Base-by-base conservation (phyloP, 257 asterid species). In the Solanum ossicruentum region DNA sequence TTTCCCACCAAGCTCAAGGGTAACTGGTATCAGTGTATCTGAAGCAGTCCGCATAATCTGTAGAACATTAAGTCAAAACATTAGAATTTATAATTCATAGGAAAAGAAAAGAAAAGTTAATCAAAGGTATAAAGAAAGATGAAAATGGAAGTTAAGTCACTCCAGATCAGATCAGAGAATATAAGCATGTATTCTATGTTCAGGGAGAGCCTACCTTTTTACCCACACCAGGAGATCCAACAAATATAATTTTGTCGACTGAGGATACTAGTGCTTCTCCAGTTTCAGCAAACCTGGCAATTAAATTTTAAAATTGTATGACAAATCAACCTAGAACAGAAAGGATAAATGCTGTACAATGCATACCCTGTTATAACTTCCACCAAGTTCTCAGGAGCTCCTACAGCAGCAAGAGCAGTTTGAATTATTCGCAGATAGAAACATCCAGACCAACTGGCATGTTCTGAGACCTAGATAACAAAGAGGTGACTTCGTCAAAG, bases 371-470 rank as follows among this genome's bases (percentile, higher is more conserved):
- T 97, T 88, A 95, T 97, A 83, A 97, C 97, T 89, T 97, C 99
- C 73, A 97, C 98, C 47, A 95, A 91, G 90, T 95, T 97, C 89
- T 97, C 99, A 87, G 99, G 99, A 90, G 99, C 99, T 89, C 99
- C 98, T 2, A 97, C 97, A 87, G 98, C 98, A 84, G 94, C 90
- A 86, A 97, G 98, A 72, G 99, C 99, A 26, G 96, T 93, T 86
- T 94, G 99, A 83, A 97, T 97, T 86, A 97, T 97, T 83, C 93
- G 93, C 89, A 95, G 70, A 90, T 97, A 97, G 86, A 97, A 97
- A 90, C 98, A 97, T 85, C 98, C 98, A 17, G 99, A 97, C 98
- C 99, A 97, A 92, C 99, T 97, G 56, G 99, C 98, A 87, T 97
- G 93, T 87, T 97, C 99, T 67, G 99, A 97, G 88, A 95, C 98